Conservation (phyloP, 1,284 basidiomycete species). For the Pisolithus thermaeus region DNA sequence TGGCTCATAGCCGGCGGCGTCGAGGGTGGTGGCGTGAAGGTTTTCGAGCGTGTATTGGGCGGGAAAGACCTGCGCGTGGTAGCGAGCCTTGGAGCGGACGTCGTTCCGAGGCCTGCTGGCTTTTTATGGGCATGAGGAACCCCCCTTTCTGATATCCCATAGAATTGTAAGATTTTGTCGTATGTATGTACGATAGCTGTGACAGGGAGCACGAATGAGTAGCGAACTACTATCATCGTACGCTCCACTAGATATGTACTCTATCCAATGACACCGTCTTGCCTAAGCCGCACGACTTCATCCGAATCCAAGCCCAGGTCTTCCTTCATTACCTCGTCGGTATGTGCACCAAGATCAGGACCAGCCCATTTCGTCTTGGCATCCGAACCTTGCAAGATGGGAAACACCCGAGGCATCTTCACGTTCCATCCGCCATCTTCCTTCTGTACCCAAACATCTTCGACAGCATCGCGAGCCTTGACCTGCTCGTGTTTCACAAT, state of each 20-base stretch:
- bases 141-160: neutral
- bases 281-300: slow-evolving; percentile 40
- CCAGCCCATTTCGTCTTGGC: slow-evolving; percentile 60
- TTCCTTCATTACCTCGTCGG: slow-evolving; percentile 47
- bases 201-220: too few relatives aligned
- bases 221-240: too few relatives aligned
- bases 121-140: slow-evolving; percentile 40
- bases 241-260: neutral
- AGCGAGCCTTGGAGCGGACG: slow-evolving; percentile 33
- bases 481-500: slow-evolving; percentile 54
- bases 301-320: slow-evolving; percentile 43
- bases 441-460: slow-evolving; percentile 50
- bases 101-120: slow-evolving; percentile 31
- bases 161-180: too few relatives aligned
- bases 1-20: slow-evolving; percentile 47
- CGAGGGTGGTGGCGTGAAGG: slow-evolving; percentile 43
- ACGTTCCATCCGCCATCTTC: slow-evolving; percentile 46
- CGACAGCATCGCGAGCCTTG: slow-evolving; percentile 48
- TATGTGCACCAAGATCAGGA: slow-evolving; percentile 60
- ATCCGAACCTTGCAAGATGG: slow-evolving; percentile 52
- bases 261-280: slow-evolving; percentile 40
- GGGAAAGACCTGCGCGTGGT: slow-evolving; percentile 40
- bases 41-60: slow-evolving; percentile 45
- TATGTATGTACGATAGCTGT: too few relatives aligned
- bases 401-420: slow-evolving; percentile 61